Evolutionary conservation across 140 eudicot species (phyloP), one percentile per base, ranked within the genome.

Genomic region (Senecio squalidus): DNA sequence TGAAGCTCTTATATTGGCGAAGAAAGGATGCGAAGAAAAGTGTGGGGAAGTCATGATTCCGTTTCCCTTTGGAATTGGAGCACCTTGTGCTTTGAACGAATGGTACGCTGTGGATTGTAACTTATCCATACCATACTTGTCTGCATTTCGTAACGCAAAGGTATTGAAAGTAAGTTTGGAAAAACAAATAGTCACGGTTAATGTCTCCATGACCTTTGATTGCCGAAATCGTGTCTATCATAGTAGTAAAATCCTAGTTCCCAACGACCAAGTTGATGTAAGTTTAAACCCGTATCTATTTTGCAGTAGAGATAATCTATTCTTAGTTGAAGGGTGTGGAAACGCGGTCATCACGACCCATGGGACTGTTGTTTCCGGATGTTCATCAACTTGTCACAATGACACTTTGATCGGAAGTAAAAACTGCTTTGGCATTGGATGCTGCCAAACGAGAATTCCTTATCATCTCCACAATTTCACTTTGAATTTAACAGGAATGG

Each of bases 11-110:
- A 22, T 7, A 1, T 52, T 40, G 15, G 44, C 48, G 22, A 70
- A 52, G 47, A 18, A 15, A 45, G 59, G 76, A 23, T 71, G 76
- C 58, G 9, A 31, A 22, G 50, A 44, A 10, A 62, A 1, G 27
- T 71, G 76, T 39, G 76, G 76, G 33, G 8, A 16, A 0, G 66
- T 71, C 11, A 1, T 0, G 10, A 71, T 71, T 45, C 59, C 59
- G 13, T 71, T 54, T 22, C 76, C 76, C 9, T 71, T 71, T 8
- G 76, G 76, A 4, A 64, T 64, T 1, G 53, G 38, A 57, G 20
- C 20, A 5, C 9, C 29, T 23, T 71, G 76, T 39, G 53, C 63
- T 23, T 23, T 48, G 22, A 43, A 71, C 34, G 16, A 71, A 1
- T 33, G 71, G 60, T 71, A 39, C 38, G 9, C 5, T 9, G 25